Conservation (phyloP, 2,329 filamentous ascomycete genomes). For the Arthroderma sp. region DNA sequence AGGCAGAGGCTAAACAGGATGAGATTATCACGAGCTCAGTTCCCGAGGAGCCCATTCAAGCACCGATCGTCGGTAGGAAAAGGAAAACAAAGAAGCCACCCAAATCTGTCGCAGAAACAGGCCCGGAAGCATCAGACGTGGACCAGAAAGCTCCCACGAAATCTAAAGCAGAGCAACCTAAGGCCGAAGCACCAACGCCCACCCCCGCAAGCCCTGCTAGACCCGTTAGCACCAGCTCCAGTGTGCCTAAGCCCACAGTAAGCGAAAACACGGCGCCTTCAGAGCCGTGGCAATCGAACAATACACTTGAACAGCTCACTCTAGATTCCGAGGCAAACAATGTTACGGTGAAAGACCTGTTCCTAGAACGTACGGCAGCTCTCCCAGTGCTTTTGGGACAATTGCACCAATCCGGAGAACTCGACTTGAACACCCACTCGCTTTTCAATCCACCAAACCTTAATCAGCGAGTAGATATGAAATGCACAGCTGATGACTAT, state of each 20-base stretch:
- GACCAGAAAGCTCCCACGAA: conserved; percentile 2
- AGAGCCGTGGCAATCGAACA: conserved; percentile 27
- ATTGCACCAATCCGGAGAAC: conserved; percentile 24
- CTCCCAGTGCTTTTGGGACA: conserved; percentile 27
- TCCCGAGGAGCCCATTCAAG: conserved; percentile 38
- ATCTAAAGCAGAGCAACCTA: conserved; percentile 1
- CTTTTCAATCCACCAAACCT: conserved; percentile 30
- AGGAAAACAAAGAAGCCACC: conserved; percentile 42
- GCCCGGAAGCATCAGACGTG: conserved; percentile 5
- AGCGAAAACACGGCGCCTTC: conserved; percentile 9
- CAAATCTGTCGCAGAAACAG: conserved; percentile 12
- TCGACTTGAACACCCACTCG: conserved; percentile 27
- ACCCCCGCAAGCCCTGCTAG: conserved; percentile 6
- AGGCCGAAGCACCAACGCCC: conserved; percentile 1
- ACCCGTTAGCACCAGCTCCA: conserved; percentile 15
- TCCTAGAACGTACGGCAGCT: conserved; percentile 26
- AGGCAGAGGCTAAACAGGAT: conserved; percentile 31
- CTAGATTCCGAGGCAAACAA: conserved; percentile 26
- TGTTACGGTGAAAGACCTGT: conserved; percentile 26
- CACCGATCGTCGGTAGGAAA: conserved; percentile 50
- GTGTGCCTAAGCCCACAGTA: conserved; percentile 3
- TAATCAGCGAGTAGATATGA: conserved; percentile 30
- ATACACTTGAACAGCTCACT: conserved; percentile 28
- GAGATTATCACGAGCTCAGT: conserved; percentile 21
- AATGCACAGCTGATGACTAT: conserved; percentile 28